Base-by-base conservation (phyloP, 129 eudicot species). In the Glebionis coronaria region DNA sequence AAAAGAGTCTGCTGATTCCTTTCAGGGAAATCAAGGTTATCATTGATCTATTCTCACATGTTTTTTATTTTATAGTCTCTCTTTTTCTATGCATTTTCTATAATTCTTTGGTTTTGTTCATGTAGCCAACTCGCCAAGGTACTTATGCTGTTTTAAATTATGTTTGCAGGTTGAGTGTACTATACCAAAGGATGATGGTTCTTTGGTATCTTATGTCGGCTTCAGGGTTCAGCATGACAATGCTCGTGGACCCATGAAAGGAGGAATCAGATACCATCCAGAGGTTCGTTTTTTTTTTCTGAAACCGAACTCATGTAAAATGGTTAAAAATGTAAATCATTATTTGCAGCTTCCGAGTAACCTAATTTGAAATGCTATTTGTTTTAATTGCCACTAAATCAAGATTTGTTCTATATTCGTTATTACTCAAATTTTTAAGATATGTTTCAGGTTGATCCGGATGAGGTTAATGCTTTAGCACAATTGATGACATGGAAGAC, bases 401-500 rank as follows among this genome's bases (percentile, higher is more conserved):
- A n/a, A n/a, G n/a, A 23, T 44, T 70, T 1, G 23, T 12, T 40
- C 9, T 40, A 3, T n/a, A 31, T n/a, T 63, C 23, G 8, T 54
- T 23, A n/a, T 6, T 16, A 44, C 19, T 57, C 14, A 51, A 57
- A 7, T 20, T 20, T 52, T 14, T 64, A 59, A 69, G 42, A 56
- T 20, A 54, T 56, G 46, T 67, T 49, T 16, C 64, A 88, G 97
- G 98, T 93, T n/a, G n/a, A n/a, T n/a, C n/a, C n/a, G n/a, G n/a
- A n/a, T n/a, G n/a, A n/a, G n/a, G n/a, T n/a, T n/a, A n/a, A n/a
- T n/a, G n/a, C n/a, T n/a, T n/a, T n/a, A n/a, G n/a, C n/a, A n/a
- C n/a, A n/a, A n/a, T n/a, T 77, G 99, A 93, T 93, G 98, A 88
- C 98, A n/a, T 93, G 98, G 98, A 93, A 93, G 69, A 88, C 98